Evolutionary conservation across 1,139 yeast species (phyloP), one percentile per base, ranked within the genome.

Genomic region (Suhomyces bokatorum): DNA sequence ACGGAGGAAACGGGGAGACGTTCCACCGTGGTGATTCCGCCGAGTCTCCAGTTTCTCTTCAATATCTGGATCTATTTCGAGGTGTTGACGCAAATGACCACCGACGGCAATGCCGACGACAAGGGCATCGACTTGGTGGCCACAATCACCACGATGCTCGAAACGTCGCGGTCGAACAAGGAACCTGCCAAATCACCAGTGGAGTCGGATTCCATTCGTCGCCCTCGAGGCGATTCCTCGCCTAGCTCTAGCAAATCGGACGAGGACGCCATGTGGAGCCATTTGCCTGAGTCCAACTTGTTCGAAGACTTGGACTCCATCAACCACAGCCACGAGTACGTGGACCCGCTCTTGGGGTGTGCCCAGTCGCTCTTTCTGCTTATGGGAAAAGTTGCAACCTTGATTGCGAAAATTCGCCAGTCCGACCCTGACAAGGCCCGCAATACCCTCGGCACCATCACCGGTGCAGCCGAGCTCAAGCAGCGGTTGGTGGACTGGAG

Each of bases 51-150:
- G 53, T 80, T 79, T 49, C 63, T 83, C 40, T 80, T 81, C 64
- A 82, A 83, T 57, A 73, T 78, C 28, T 83, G 87, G 83, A 70
- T 82, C 38, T 83, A 83, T 58, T 75, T 80, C 53, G 87, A 83
- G 59, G 87, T 83, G 2, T 63, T 83, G 48, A 82, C 87, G 0
- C 78, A 83, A 49, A 75, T 83, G 75, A 81, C 87, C 0, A 73
- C 83, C 15, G 80, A 75, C 43, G 60, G 68, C 11, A 70, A 64
- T 27, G 66, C 69, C 38, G 84, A 76, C 46, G 75, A 70, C 44
- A 70, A 69, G 43, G 77, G 77, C 0, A 62, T 70, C 14, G 76
- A 70, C 48, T 58, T 71, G 40, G 77, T 72, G 9, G 74, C 75
- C 1, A 64, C 75, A 0, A 70, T 72, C 36, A 70, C 76, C 13